Conservation (phyloP, 345 rosid genomes). For the Boechera retrofracta region DNA sequence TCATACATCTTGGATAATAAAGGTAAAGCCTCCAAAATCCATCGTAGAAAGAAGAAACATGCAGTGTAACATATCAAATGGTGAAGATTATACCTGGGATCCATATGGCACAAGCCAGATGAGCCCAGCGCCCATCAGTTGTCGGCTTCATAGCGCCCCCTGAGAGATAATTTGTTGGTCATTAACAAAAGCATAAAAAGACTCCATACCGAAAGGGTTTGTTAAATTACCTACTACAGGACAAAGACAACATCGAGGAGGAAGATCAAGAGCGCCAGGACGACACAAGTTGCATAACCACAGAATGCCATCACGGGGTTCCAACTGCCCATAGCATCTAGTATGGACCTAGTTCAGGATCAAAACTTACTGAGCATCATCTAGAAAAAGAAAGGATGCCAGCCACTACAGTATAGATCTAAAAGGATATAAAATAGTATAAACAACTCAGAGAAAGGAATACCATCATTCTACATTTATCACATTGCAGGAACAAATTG, state of each 20-base stretch:
- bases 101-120: conserved; percentile 99
- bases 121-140: conserved; percentile 96
- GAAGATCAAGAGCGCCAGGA: conserved; percentile 77
- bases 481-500: conserved; percentile 96
- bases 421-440: conserved; percentile 12
- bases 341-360: conserved; percentile 80
- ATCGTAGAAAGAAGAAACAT: conserved; percentile 7
- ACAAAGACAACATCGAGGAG: conserved; percentile 94
- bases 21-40: conserved; percentile 41
- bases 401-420: conserved; percentile 24
- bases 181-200: conserved; percentile 37
- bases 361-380: conserved; percentile 31
- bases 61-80: conserved; percentile 28
- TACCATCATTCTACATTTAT: conserved; percentile 99
- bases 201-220: conserved; percentile 15
- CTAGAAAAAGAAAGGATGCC: conserved; percentile 18
- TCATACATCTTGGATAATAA: conserved; percentile 20
- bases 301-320: conserved; percentile 80
- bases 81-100: conserved; percentile 77
- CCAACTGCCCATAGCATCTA: conserved; percentile 94
- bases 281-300: conserved; percentile 97
- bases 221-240: conserved; percentile 76
- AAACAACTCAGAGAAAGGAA: conserved; percentile 38
- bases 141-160: conserved; percentile 99
- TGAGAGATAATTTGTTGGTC: conserved; percentile 43